A percentile compares a stretch with the other conserved stretches of the same genome.
Conservation (phyloP, 2,329 filamentous ascomycete species). For the Pleurostoma richardsiae region DNA sequence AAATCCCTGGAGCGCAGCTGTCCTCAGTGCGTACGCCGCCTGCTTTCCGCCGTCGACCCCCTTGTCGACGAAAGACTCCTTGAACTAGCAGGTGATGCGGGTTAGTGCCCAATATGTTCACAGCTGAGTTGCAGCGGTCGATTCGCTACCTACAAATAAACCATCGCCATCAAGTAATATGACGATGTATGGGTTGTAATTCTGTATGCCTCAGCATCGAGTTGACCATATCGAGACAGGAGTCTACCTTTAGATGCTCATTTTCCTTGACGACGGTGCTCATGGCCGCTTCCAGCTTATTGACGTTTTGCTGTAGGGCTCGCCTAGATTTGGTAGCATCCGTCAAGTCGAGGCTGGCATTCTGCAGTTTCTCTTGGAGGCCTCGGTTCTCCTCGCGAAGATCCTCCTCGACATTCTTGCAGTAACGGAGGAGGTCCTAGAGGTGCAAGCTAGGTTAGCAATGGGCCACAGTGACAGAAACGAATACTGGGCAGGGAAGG, state of each 20-base stretch:
- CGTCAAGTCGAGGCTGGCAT: conserved; percentile 43
- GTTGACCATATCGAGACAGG: conserved; percentile 7
- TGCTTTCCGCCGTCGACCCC: conserved; percentile 51
- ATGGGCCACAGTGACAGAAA: not conserved
- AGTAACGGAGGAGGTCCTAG: conserved; percentile 43
- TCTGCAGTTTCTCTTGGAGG: conserved; percentile 33
- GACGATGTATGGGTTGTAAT: conserved; percentile 53
- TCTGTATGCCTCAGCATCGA: conserved; percentile 27
- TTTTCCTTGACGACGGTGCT: conserved; percentile 30
- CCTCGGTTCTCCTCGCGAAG: conserved; percentile 37
- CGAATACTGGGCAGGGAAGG: not conserved
- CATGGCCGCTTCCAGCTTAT: conserved; percentile 28
- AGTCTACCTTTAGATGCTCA: conserved; percentile 39
- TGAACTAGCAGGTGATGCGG: conserved; percentile 39
- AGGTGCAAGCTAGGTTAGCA: not conserved
- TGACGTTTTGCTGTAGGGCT: conserved; percentile 43
- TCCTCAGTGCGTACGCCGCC: conserved; percentile 44
- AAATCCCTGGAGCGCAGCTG: conserved; percentile 41
- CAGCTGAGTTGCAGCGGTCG: too few species aligned
- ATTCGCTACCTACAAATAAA: conserved; percentile 41
- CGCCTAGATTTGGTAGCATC: conserved; percentile 42
- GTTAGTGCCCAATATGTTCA: not conserved
- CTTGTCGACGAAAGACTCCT: conserved; percentile 46
- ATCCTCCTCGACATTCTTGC: conserved; percentile 35
- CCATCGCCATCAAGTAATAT: conserved; percentile 61